Evolutionary conservation across 495 filamentous ascomycete species (phyloP).

Genomic region (Penicillium soppii): DNA sequence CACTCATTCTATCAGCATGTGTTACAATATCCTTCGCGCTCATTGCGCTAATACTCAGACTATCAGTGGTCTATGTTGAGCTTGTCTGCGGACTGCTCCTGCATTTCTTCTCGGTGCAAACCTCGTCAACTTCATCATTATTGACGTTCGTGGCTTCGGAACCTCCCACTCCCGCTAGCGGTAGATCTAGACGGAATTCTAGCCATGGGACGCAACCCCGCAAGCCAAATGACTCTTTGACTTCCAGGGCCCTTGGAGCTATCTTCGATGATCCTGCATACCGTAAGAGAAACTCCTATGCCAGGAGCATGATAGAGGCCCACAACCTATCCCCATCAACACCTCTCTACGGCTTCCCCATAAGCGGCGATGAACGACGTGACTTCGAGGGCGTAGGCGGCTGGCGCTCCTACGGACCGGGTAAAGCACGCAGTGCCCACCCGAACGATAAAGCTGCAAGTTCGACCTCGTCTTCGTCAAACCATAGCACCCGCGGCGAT

Average conservation of each 20-base stretch:
- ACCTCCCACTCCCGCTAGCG: constrained; percentile 28
- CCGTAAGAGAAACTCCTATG: constrained; percentile 17
- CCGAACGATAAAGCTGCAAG: constrained; percentile 17
- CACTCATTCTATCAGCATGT: constrained; percentile 66
- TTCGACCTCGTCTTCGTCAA: constrained; percentile 40
- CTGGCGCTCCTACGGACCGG: constrained; percentile 52
- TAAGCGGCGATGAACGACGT: constrained; percentile 48
- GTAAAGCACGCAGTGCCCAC: constrained; percentile 27
- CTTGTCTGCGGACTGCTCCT: constrained; percentile 59
- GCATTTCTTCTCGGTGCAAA: constrained; percentile 53
- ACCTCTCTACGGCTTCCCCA: constrained; percentile 28
- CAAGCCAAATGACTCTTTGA: constrained; percentile 16
- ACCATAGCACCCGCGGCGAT: constrained; percentile 23
- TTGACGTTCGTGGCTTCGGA: constrained; percentile 33
- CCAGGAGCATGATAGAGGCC: constrained; percentile 23
- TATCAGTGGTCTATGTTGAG: constrained; percentile 68
- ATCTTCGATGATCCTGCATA: constrained; percentile 11
- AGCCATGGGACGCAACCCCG: constrained; percentile 21
- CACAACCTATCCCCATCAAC: constrained; percentile 14
- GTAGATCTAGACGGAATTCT: constrained; percentile 29
- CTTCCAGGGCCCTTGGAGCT: constrained; percentile 9
- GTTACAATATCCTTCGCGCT: constrained; percentile 68
- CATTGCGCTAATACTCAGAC: constrained; percentile 61
- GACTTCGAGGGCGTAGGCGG: constrained; percentile 89
- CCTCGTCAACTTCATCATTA: constrained; percentile 27